Conservation (phyloP, 2,329 filamentous ascomycete genomes). For the Ascochyta lentis region DNA sequence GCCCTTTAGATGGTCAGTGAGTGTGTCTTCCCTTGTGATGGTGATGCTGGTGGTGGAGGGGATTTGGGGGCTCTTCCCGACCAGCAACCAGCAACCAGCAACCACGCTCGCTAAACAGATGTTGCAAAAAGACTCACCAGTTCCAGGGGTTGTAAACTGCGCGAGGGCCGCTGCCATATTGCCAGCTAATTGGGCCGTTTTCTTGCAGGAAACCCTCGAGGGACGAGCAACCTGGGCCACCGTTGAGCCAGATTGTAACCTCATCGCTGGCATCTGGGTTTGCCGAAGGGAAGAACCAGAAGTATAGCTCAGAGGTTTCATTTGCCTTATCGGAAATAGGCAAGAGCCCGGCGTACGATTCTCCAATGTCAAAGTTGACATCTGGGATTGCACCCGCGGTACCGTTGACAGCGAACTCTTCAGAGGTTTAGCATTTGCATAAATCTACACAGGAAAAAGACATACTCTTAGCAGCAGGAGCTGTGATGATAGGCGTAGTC, state of each 20-base stretch:
- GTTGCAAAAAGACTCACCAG: slow-evolving; percentile 41
- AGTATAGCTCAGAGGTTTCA: slow-evolving; percentile 57
- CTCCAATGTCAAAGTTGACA: slow-evolving; percentile 54
- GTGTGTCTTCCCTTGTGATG: background rate
- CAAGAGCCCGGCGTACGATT: slow-evolving; percentile 56
- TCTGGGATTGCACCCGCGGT: slow-evolving; percentile 54
- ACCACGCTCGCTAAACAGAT: too few relatives aligned
- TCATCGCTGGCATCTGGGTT: slow-evolving; percentile 58
- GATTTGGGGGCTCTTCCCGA: too few relatives aligned
- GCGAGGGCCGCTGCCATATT: slow-evolving; percentile 48
- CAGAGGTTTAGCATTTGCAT: slow-evolving; percentile 6
- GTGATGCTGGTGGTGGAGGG: too few relatives aligned
- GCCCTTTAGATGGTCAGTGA: slow-evolving; percentile 5
- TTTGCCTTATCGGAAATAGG: slow-evolving; percentile 60
- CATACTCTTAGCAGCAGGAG: slow-evolving; percentile 23
- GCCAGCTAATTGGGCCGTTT: slow-evolving; percentile 56
- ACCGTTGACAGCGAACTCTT: slow-evolving; percentile 48
- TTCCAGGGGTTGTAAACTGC: slow-evolving; percentile 54
- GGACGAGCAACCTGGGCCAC: slow-evolving; percentile 55
- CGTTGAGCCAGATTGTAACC: slow-evolving; percentile 58
- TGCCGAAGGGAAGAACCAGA: slow-evolving; percentile 63
- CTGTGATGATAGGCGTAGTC: slow-evolving; percentile 26
- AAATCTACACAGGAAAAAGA: background rate
- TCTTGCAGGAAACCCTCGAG: slow-evolving; percentile 59
- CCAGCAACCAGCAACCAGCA: too few relatives aligned